Conservation (phyloP, 495 filamentous ascomycete species). For the Trichoderma orchidacearum region DNA sequence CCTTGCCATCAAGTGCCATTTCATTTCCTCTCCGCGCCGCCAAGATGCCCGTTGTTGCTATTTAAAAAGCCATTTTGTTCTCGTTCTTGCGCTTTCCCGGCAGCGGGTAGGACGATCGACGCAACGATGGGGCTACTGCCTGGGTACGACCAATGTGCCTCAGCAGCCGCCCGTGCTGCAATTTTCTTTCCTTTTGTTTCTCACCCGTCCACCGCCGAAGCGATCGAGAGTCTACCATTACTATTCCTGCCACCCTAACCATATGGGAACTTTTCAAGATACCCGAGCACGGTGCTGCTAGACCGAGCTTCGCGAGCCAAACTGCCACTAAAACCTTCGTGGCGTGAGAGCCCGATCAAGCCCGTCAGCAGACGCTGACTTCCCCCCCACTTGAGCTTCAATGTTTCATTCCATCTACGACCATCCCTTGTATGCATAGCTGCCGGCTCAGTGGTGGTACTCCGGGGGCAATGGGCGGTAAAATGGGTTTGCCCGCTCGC, state of each 20-base stretch:
- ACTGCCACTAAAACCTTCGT: neutral
- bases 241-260: too few relatives aligned
- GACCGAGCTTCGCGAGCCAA: too few relatives aligned
- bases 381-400: neutral
- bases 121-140: too few relatives aligned
- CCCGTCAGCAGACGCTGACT: slow-evolving; percentile 1
- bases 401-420: neutral
- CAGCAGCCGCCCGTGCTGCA: neutral
- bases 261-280: too few relatives aligned
- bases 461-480: too few relatives aligned
- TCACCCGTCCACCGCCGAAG: neutral
- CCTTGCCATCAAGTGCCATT: too few relatives aligned
- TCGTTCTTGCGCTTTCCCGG: too few relatives aligned
- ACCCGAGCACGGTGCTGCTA: too few relatives aligned
- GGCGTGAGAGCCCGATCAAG: neutral
- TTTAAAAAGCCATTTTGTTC: neutral
- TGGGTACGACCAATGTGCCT: neutral
- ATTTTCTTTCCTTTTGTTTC: neutral
- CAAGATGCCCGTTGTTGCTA: too few relatives aligned
- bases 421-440: neutral
- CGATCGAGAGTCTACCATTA: neutral
- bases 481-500: too few relatives aligned
- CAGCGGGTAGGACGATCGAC: too few relatives aligned
- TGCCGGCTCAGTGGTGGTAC: neutral
- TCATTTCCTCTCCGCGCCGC: too few relatives aligned